These are phyloP conservation scores for Naganishia onofrii DNA, from an alignment of 768 basidiomycete species.

Conservation along the genomic window DNA sequence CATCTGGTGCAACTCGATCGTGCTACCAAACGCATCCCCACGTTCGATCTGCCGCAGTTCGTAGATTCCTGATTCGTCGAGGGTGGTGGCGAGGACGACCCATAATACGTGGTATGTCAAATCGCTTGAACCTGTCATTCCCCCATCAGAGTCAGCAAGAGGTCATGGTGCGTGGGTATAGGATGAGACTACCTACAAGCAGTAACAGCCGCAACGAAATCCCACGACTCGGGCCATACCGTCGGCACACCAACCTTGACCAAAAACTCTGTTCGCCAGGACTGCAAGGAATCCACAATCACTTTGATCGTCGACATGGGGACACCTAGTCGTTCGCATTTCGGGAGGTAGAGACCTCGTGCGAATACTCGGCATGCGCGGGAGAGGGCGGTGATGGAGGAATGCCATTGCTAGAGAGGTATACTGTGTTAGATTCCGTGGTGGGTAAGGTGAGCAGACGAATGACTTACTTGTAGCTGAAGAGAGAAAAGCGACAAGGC, in stretches of 20 bases:
- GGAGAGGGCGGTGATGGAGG: slow-evolving; percentile 77
- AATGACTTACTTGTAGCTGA: slow-evolving; percentile 2
- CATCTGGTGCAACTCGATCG: slow-evolving; percentile 58
- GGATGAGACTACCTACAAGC: slow-evolving; percentile 57
- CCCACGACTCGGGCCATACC: slow-evolving; percentile 81
- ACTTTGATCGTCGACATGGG: slow-evolving; percentile 63
- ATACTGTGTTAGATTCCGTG: background rate
- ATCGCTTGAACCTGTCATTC: slow-evolving; percentile 52
- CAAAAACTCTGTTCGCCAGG: slow-evolving; percentile 76
- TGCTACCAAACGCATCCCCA: slow-evolving; percentile 51
- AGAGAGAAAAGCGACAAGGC: background rate
- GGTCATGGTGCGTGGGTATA: background rate
- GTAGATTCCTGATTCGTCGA: slow-evolving; percentile 79
- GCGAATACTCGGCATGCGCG: slow-evolving; percentile 79
- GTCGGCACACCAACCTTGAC: slow-evolving; percentile 78
- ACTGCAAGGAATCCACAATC: slow-evolving; percentile 61
- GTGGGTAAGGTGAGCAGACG: background rate
- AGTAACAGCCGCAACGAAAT: slow-evolving; percentile 75
- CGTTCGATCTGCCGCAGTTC: slow-evolving; percentile 61
- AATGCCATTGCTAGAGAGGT: slow-evolving; percentile 70
- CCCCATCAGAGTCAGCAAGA: slow-evolving; percentile 20
- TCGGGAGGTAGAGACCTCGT: slow-evolving; percentile 73
- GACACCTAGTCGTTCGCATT: slow-evolving; percentile 73
- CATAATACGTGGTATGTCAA: slow-evolving; percentile 90
- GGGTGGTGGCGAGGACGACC: slow-evolving; percentile 75